Base-by-base conservation (phyloP, 352 stramenopile species). In the Phytophthora ohioensis region DNA sequence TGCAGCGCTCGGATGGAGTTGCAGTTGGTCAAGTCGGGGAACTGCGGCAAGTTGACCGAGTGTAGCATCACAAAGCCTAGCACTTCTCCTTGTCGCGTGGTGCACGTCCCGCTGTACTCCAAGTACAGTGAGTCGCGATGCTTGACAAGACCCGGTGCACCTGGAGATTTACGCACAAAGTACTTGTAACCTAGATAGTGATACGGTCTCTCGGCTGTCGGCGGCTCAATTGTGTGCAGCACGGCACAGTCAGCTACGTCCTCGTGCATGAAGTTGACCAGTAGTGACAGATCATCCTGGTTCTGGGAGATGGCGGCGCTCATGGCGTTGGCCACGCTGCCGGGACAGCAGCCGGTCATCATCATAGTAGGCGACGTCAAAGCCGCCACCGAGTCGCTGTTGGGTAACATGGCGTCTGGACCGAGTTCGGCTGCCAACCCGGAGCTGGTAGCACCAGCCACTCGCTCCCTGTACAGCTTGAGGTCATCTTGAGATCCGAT, bases 171-270 rank as follows among this genome's bases (percentile, higher is more conserved):
- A 35, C 69, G 76, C 17, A 84, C 79, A 30, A 88, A 71, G 73
- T 79, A 90, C 69, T 90, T 90, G 76, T 82, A 88, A 12, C 79
- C 82, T 31, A 90, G 56, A 30, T 84, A 87, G 21, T 84, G 68
- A 35, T 84, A 83, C 1, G 82, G 82, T 2, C 70, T 46, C 21
- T 84, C 78, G 0, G 57, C 5, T 13, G 78, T 84, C 13, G 70
- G 58, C 4, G 53, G 21, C 36, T 84, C 73, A 10, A 87, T 45
- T 1, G 53, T 70, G n/a, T 60, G 46, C 11, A 84, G 43, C 43
- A 84, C 67, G 17, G 62, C 65, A 27, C 57, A 67, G 45, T 85
- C 76, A 7, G 66, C 72, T 12, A 81, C 57, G 21, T 70, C 52
- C 8, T 82, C 62, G 62, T 75, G 67, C 45, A 87, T 79, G 59